Base-by-base conservation (phyloP, 805 yeast genomes). In the Saccharomycopsis lassenensis region DNA sequence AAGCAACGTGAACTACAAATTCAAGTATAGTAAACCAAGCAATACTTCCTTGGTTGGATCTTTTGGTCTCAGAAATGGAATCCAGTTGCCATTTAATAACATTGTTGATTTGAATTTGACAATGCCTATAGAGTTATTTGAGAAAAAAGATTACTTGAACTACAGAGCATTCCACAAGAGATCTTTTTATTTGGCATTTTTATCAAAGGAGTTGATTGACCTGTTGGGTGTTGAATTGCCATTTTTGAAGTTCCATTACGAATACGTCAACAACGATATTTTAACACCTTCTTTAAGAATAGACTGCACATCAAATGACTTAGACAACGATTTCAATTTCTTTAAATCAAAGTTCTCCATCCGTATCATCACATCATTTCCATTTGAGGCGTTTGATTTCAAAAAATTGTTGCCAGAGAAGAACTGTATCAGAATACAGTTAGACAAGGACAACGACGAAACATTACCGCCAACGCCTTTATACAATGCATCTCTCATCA, bases 91-190 rank as follows among this genome's bases (percentile, higher is more conserved):
- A 18, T 64, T 66, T 29, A 51, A 57, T 24, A 80, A 82, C 0
- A 62, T 83, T 4, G 70, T 89, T 16, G 98, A 91, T 54, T 69
- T 91, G 20, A 67, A 81, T 22, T 63, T 89, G 27, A 76, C 83
- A 3, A 89, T 91, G 87, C 95, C 96, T 4, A 58, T 61, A 35
- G 58, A 61, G 19, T 54, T 81, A 32, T 80, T 91, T 52, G 86
- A 80, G 50, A 76, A 78, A 35, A 91, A 91, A 59, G 98, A 91
- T 56, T 84, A 77, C 51, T 63, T 89, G 49, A 91, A 91, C 59
- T 85, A 82, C 60, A 68, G 97, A 52, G 89, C 91, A 26, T 61
- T 85, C 39, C 86, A 89, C 60, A 91, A 91, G 57, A 70, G 95
- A 47, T 75, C 95, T 6, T 89, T 83, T 47, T 91, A 86, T 51